A percentile compares a stretch with the other conserved stretches of the same genome.
These are phyloP conservation scores for Pontederia paniculata DNA, from an alignment of 176 grass and related monocot genomes.

Conservation along the genomic window DNA sequence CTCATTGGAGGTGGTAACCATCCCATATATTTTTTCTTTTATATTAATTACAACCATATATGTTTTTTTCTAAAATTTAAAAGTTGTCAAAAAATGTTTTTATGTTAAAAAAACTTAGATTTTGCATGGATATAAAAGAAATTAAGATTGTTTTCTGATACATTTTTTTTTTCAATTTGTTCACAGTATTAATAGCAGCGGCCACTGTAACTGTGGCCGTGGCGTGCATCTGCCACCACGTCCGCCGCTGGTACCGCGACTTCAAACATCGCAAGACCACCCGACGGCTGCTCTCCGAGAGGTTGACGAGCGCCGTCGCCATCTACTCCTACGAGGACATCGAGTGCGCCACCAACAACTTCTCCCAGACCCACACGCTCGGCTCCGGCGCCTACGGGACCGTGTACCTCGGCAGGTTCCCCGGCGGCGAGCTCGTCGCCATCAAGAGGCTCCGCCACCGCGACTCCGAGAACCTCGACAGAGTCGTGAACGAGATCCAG, in stretches of 20 bases:
- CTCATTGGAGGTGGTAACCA: conserved; percentile 39
- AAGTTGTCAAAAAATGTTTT: too few relatives aligned
- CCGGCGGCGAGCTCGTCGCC: conserved; percentile 38
- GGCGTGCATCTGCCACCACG: conserved; percentile 22
- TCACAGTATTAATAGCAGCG: conserved; percentile 27
- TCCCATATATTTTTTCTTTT: background rate
- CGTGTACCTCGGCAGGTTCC: conserved; percentile 74
- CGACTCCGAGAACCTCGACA: background rate
- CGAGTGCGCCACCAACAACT: conserved; percentile 57
- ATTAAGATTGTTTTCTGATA: too few relatives aligned
- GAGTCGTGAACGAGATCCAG: conserved; percentile 69
- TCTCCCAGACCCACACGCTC: conserved; percentile 55
- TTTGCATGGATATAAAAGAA: too few relatives aligned
- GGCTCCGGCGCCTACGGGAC: conserved; percentile 78
- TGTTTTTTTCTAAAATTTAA: too few relatives aligned
- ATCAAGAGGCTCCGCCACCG: conserved; percentile 66
- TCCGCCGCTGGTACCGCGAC: conserved; percentile 1
- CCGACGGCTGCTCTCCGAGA: conserved; percentile 42
- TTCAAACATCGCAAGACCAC: conserved; percentile 2
- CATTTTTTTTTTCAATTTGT: background rate
- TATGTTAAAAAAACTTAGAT: too few relatives aligned
- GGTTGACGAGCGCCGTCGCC: conserved; percentile 37
- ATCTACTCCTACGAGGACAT: conserved; percentile 68
- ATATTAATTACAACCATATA: too few relatives aligned
- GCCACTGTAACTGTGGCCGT: conserved; percentile 1